A percentile compares a stretch with the other conserved stretches of the same genome.
Evolutionary conservation across 805 yeast genomes (phyloP).

Genomic region (Tetrapisispora pingtungensis): DNA sequence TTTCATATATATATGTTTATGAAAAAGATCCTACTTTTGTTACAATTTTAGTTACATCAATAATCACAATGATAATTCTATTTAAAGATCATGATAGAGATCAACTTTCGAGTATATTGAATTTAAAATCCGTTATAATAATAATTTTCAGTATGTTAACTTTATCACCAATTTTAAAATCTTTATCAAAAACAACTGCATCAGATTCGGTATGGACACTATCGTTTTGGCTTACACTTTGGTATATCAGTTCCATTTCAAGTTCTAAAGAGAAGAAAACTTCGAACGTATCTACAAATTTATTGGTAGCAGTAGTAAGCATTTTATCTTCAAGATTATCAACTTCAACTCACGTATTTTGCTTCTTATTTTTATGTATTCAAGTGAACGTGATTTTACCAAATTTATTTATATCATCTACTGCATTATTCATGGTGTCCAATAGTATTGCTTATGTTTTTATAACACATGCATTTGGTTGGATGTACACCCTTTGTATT

Average conservation of each 20-base stretch:
- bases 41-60: conserved; percentile 15
- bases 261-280: conserved; percentile 8
- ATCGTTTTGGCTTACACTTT: conserved; percentile 64
- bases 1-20: conserved; percentile 28
- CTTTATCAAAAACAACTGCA: conserved; percentile 79
- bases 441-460: conserved; percentile 19
- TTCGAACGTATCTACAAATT: conserved; percentile 67
- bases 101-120: conserved; percentile 10
- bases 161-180: conserved; percentile 80
- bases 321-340: conserved; percentile 81
- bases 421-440: conserved; percentile 11
- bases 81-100: neutral
- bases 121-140: conserved; percentile 55
- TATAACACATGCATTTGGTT: conserved; percentile 15
- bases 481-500: conserved; percentile 15
- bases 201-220: conserved; percentile 94
- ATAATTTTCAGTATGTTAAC: conserved; percentile 64
- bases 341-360: conserved; percentile 68
- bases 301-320: conserved; percentile 76
- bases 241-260: conserved; percentile 37
- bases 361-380: conserved; percentile 52
- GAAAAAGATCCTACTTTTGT: conserved; percentile 16
- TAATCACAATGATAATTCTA: conserved; percentile 21
- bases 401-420: conserved; percentile 11
- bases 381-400: conserved; percentile 27